Evolutionary conservation across 148 eudicot genomes (phyloP), one percentile per base, ranked within the genome.

Genomic region (Vaccinium vitisidaea): DNA sequence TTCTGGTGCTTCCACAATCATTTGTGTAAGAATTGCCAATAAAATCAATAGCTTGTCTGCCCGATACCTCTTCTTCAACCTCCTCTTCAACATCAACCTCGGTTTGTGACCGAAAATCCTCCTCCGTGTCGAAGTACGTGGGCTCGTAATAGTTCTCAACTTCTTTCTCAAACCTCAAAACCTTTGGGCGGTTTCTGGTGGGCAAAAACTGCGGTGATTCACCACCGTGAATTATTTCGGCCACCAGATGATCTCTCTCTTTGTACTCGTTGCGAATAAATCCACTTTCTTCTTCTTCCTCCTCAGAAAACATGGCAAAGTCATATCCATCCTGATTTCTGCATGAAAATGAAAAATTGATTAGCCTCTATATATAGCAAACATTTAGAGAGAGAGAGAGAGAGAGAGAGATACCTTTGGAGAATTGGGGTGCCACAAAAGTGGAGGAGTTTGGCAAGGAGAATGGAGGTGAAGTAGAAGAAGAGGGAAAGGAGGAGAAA

Each of bases 401-500:
- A 43, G 21, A 43, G 82, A 43, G 43, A 75, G 11, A 4, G 30
- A 56, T 89, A 90, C 94, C 94, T 89, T 39, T 79, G 81, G 80
- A 80, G 59, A 61, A 90, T 83, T 27, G 90, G 92, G 83, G 82
- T 86, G 81, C 91, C 92, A 83, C 94, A 85, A 18, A 75, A 91
- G 82, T 88, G 52, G 89, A 94, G 84, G 89, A 94, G 56, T 50
- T 92, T 92, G 80, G 92, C 88, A 84, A 95, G 81, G 21, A 88
- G 88, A 84, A 91, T 80, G 75, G 92, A 90, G 77, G 93, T 85
- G 91, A 93, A 86, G 80, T 91, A 94, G 87, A 91, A 91, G 93
- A 94, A 90, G 89, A 96, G 84, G 91, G 92, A 89, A 86, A 96
- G 89, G 85, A 91, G 95, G 54, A 90, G 90, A 84, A 91, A 85